Evolutionary conservation across 352 stramenopile species (phyloP), one percentile per base, ranked within the genome.

Genomic region (Phytophthora ramorum): DNA sequence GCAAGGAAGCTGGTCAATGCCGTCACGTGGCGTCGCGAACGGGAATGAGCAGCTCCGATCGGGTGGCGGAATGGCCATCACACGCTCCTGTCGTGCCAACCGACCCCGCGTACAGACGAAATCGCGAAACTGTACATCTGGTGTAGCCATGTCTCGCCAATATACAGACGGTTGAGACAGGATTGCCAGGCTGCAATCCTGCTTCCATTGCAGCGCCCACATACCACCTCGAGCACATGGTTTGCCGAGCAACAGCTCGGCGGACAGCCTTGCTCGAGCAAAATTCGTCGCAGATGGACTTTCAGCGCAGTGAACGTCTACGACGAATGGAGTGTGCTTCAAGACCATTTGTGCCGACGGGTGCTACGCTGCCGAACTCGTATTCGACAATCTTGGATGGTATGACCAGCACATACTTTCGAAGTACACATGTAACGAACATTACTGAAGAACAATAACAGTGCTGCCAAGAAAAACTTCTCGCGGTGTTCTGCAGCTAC

Each of bases 81-180:
- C 12, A 48, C 43, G 22, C 37, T 44, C n/a, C 37, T 44, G 37
- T 22, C 37, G 37, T 44, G 37, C 37, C 16, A 37, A 37, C 19
- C 6, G 38, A 41, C 57, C 10, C 48, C 56, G 53, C 59, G 28
- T 65, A 7, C 19, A 26, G 37, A 65, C 52, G 43, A 67, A 41
- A 55, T 14, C 37, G 38, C 16, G 30, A 46, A 58, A 67, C 59
- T 59, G 59, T 43, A 35, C 58, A 61, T 54, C 50, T 41, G 20
- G 26, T 66, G 58, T 41, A 66, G 47, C 58, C 48, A 66, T 65
- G 58, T 45, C 24, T 58, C n/a, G 46, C 46, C 46, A 17, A 53
- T 38, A 53, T 38, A 32, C 6, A 52, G 20, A 14, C 24, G n/a
- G 13, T 9, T 40, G 46, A 16, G 46, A 53, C 46, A 53, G 8